phyloP scores from a whole-genome alignment of 176 grass and related monocot species.

The Juncus inflexus region DNA sequence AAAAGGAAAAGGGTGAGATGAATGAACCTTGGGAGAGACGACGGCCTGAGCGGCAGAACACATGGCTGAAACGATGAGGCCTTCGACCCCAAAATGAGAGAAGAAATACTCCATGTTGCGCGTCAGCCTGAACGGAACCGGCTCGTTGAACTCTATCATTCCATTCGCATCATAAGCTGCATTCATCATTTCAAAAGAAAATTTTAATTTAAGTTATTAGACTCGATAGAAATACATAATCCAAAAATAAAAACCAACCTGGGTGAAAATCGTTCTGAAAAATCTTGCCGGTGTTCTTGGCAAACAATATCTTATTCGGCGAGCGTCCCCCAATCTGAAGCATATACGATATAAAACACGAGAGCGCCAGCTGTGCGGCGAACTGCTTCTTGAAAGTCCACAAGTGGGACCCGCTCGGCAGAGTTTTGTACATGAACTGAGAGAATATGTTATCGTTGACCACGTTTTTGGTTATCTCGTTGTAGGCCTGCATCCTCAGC shows the following conservation, averaged over 20 bases:
- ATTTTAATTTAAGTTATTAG: neutral
- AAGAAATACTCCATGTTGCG: slow-evolving; percentile 99
- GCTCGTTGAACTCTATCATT: slow-evolving; percentile 92
- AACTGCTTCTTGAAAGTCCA: slow-evolving; percentile 99
- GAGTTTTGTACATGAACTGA: slow-evolving; percentile 98
- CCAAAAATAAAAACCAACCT: slow-evolving; percentile 34
- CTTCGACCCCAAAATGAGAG: slow-evolving; percentile 93
- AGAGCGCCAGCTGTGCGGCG: slow-evolving; percentile 86
- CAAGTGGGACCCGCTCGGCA: slow-evolving; percentile 85
- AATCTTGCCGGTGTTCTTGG: slow-evolving; percentile 98
- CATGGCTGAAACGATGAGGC: slow-evolving; percentile 90
- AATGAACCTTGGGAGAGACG: slow-evolving; percentile 77
- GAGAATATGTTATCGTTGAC: slow-evolving; percentile 97
- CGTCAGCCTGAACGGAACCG: slow-evolving; percentile 95
- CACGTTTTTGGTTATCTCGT: slow-evolving; percentile 90
- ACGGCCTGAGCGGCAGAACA: slow-evolving; percentile 94
- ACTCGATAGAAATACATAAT: neutral
- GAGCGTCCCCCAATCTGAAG: slow-evolving; percentile 94
- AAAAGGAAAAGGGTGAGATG: slow-evolving; percentile 13
- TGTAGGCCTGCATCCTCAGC: slow-evolving; percentile 89
- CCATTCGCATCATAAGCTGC: slow-evolving; percentile 97
- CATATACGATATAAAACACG: slow-evolving; percentile 98
- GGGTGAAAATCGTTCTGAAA: slow-evolving; percentile 99
- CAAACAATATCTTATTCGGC: slow-evolving; percentile 96
- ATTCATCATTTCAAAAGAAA: slow-evolving; percentile 24